A percentile compares a stretch with the other conserved stretches of the same genome.
phyloP scores from a whole-genome alignment of 2,329 filamentous ascomycete species.

The Lachnellula suecica region DNA sequence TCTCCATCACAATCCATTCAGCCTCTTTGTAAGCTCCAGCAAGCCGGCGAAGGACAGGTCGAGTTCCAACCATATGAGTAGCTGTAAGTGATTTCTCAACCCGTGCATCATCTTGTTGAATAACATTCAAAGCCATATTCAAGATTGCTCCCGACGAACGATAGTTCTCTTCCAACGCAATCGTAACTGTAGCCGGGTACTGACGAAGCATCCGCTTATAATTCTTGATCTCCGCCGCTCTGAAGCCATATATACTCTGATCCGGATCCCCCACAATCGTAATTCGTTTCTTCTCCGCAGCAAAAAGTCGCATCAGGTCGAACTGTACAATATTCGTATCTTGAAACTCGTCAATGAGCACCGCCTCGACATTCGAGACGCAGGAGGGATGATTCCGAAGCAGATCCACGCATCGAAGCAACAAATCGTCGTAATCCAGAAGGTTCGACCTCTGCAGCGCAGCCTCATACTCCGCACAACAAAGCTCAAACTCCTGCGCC shows the following conservation, averaged over 20 bases:
- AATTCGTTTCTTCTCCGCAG: conserved; percentile 70
- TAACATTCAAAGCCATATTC: conserved; percentile 76
- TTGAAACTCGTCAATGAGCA: conserved; percentile 96
- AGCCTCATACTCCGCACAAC: conserved; percentile 75
- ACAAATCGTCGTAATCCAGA: conserved; percentile 91
- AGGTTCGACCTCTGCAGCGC: conserved; percentile 75
- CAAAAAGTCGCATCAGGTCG: conserved; percentile 87
- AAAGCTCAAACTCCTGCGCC: conserved; percentile 66
- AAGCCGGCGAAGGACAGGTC: conserved; percentile 77
- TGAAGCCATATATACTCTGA: conserved; percentile 96
- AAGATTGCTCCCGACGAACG: conserved; percentile 86
- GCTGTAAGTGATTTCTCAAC: conserved; percentile 79
- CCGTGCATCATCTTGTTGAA: conserved; percentile 81
- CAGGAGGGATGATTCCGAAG: conserved; percentile 72
- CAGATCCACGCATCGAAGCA: conserved; percentile 80
- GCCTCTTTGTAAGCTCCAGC: conserved; percentile 72
- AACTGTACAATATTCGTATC: conserved; percentile 96
- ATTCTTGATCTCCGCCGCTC: conserved; percentile 89
- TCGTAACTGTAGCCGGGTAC: conserved; percentile 75
- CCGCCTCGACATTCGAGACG: conserved; percentile 84
- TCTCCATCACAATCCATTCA: conserved; percentile 84
- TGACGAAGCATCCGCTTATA: conserved; percentile 74
- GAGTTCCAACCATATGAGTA: conserved; percentile 76
- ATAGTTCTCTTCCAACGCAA: conserved; percentile 92
- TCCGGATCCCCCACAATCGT: conserved; percentile 96